phyloP scores from a whole-genome alignment of 176 grass and related monocot species.

The Rhynchospora tenuis region DNA sequence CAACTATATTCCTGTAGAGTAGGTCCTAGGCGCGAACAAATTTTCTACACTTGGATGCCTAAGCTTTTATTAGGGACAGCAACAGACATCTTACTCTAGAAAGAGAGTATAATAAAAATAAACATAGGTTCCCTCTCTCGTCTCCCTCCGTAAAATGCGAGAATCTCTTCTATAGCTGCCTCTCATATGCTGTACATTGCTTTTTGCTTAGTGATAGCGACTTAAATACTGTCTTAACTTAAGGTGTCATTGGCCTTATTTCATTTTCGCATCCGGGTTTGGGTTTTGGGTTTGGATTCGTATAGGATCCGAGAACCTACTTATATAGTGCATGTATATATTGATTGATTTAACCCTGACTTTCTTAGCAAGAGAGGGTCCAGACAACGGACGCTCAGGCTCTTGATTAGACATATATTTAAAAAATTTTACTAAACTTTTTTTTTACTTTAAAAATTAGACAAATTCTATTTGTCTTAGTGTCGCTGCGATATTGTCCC shows the following conservation, averaged over 20 bases:
- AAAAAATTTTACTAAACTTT: too few relatives aligned
- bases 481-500: too few relatives aligned
- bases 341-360: too few relatives aligned
- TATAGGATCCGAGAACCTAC: neutral
- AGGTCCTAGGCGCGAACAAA: neutral
- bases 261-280: neutral
- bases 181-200: neutral
- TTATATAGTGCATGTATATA: neutral
- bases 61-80: conserved; percentile 6
- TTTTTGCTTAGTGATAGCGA: neutral
- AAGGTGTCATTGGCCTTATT: neutral
- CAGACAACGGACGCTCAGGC: too few relatives aligned
- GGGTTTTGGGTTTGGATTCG: neutral
- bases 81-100: neutral
- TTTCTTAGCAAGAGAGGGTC: too few relatives aligned
- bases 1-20: neutral
- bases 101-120: neutral
- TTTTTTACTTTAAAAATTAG: too few relatives aligned
- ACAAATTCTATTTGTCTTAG: too few relatives aligned
- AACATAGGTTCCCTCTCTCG: neutral
- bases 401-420: too few relatives aligned
- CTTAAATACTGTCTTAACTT: neutral
- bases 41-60: neutral
- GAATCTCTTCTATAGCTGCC: neutral
- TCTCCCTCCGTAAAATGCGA: neutral